Base-by-base conservation (phyloP, 345 rosid species). In the Lumnitzera littorea region DNA sequence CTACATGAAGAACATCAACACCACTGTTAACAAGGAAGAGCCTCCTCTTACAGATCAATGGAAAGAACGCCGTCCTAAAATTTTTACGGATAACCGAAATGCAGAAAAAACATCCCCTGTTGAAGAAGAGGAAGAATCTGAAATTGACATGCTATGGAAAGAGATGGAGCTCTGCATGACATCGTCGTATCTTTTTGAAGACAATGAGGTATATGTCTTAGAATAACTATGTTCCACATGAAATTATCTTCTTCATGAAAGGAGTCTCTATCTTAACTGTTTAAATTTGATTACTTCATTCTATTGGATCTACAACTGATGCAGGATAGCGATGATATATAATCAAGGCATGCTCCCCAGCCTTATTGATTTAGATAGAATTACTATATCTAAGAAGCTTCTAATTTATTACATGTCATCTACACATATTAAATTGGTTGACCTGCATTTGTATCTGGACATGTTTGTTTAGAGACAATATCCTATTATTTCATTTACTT, bases 101-200 rank as follows among this genome's bases (percentile, higher is more conserved):
- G 76, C 72, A 66, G 69, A 17, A 13, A 83, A 81, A 57, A 56
- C 53, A 60, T 66, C n/a, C 4, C 65, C 70, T 27, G 70, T 63
- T 31, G 66, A 65, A 1, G 78, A 80, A 65, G 87, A 78, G 58
- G 89, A 88, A 3, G 89, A 69, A n/a, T 82, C 92, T 9, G 97
- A 88, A 67, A 70, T 56, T 29, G 95, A 91, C 43, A 75, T 86
- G 78, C 71, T 91, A 67, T 91, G 97, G 99, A 82, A 73, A 77
- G 97, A 94, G 73, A 86, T 94, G 97, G 91, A 86, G 56, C 70
- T 88, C 36, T 82, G 75, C 55, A 55, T 86, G 85, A 89, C 97
- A 64, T 84, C 96, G 27, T 69, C 82, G 36, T 84, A 80, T 81
- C 76, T 90, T 51, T 78, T 81, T 0, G 92, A 86, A 55, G 91